Percentiles rank a stretch among this genome's conserved stretches.
Evolutionary conservation across 2,329 filamentous ascomycete species (phyloP).

Genomic region (Claviceps lovelessii): DNA sequence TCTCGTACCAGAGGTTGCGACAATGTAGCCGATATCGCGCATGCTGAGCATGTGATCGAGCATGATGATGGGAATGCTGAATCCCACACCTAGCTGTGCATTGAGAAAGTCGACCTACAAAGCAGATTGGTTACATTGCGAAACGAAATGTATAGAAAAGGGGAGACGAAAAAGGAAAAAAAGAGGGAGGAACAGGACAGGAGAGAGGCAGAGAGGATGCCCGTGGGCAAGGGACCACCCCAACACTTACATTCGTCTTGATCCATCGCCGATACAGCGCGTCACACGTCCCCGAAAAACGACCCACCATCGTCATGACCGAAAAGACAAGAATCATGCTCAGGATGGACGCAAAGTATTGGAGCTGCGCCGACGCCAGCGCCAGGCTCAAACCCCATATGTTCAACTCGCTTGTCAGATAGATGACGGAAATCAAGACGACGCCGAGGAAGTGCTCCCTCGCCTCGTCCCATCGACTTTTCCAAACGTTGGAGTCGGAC

Average conservation of each 20-base stretch:
- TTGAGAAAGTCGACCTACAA: constrained; percentile 36
- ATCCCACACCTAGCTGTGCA: constrained; percentile 35
- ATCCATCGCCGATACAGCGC: constrained; percentile 17
- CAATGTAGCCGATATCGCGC: constrained; percentile 25
- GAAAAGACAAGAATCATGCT: constrained; percentile 30
- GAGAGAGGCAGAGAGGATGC: background rate
- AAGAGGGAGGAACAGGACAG: background rate
- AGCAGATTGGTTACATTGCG: background rate
- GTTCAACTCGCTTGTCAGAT: constrained; percentile 28
- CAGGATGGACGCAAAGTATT: constrained; percentile 33
- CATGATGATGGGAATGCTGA: constrained; percentile 35
- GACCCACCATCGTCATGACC: constrained; percentile 17
- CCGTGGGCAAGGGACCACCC: background rate
- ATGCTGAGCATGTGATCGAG: constrained; percentile 23
- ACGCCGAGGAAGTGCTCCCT: constrained; percentile 11
- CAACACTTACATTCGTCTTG: constrained; percentile 18
- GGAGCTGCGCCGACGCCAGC: constrained; percentile 18
- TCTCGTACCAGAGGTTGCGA: constrained; percentile 29
- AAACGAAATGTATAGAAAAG: background rate
- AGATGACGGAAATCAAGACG: constrained; percentile 22
- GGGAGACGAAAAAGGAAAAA: background rate
- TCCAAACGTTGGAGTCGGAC: constrained; percentile 6
- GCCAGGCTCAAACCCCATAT: constrained; percentile 29
- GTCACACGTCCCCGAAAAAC: constrained; percentile 10
- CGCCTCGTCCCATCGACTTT: constrained; percentile 4